A percentile compares a stretch with the other conserved stretches of the same genome.
These are phyloP conservation scores for Fusarium napiforme DNA, from an alignment of 2,329 filamentous ascomycete species.

Conservation along the genomic window DNA sequence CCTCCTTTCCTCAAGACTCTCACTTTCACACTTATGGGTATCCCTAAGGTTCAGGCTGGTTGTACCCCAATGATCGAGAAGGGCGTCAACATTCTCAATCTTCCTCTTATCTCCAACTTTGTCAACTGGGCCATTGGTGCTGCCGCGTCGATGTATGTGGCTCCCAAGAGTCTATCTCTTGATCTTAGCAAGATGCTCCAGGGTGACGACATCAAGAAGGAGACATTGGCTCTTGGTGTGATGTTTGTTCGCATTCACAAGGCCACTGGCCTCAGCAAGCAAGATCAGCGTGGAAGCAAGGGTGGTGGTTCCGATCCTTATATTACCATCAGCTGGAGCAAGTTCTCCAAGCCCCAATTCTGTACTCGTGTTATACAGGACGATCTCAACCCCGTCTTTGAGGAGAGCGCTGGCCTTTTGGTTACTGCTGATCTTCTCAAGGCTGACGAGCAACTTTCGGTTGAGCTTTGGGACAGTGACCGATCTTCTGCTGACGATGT, in stretches of 20 bases:
- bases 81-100: slow-evolving; percentile 89
- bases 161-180: slow-evolving; percentile 92
- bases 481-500: slow-evolving; percentile 92
- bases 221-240: slow-evolving; percentile 85
- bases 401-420: slow-evolving; percentile 85
- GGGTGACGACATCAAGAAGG: slow-evolving; percentile 92
- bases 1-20: slow-evolving; percentile 92
- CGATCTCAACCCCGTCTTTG: slow-evolving; percentile 91
- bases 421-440: slow-evolving; percentile 92
- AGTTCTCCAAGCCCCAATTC: slow-evolving; percentile 97
- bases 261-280: slow-evolving; percentile 88
- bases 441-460: slow-evolving; percentile 89
- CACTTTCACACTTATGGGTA: slow-evolving; percentile 93
- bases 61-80: slow-evolving; percentile 93
- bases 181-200: slow-evolving; percentile 91
- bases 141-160: slow-evolving; percentile 89
- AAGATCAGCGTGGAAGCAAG: slow-evolving; percentile 82
- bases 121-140: slow-evolving; percentile 95
- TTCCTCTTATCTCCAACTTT: slow-evolving; percentile 94
- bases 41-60: slow-evolving; percentile 88
- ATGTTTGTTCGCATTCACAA: slow-evolving; percentile 93
- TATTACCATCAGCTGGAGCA: slow-evolving; percentile 93
- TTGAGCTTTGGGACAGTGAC: slow-evolving; percentile 97
- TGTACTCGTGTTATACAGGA: slow-evolving; percentile 97
- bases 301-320: slow-evolving; percentile 95